Evolutionary conservation across 225 moss, liverwort and hornwort species (phyloP).

Genomic region (Polytrichum formosum): DNA sequence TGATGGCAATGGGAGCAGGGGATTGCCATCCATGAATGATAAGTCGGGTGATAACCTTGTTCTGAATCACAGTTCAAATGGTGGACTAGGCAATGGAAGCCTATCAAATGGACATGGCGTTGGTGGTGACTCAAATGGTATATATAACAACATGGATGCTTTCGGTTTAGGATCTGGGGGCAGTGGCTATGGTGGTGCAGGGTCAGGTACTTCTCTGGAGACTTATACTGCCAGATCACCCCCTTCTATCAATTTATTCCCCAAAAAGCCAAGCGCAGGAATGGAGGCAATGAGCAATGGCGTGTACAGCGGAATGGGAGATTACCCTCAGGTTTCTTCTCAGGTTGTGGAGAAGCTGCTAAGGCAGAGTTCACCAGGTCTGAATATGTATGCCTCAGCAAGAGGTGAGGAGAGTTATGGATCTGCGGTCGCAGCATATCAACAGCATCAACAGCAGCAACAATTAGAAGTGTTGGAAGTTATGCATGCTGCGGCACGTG

Average conservation of each 20-base stretch:
- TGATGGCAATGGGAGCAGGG: conserved; percentile 26
- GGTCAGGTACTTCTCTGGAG: conserved; percentile 32
- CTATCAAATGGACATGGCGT: conserved; percentile 37
- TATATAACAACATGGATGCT: conserved; percentile 41
- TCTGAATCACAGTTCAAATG: conserved; percentile 31
- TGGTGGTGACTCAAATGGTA: conserved; percentile 32
- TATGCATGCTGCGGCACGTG: conserved; percentile 10
- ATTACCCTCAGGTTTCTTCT: conserved; percentile 5
- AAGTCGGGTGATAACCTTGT: conserved; percentile 16
- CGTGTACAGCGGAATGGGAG: conserved; percentile 4
- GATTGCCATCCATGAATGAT: conserved; percentile 16
- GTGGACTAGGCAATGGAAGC: conserved; percentile 17
- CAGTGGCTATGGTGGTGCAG: conserved; percentile 32
- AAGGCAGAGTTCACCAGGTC: conserved; percentile 4
- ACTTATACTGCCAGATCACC: conserved; percentile 42
- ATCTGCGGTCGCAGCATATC: conserved; percentile 3
- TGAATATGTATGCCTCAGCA: conserved; percentile 2
- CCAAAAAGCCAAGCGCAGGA: conserved; percentile 20
- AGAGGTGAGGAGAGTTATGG: conserved; percentile 1
- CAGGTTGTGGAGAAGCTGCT: conserved; percentile 6
- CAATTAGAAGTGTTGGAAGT: conserved; percentile 13
- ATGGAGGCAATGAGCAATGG: conserved; percentile 36
- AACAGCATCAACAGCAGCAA: conserved; percentile 14
- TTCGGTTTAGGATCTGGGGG: conserved; percentile 13
- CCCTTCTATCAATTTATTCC: conserved; percentile 37